Percentiles rank a stretch among this genome's conserved stretches.
phyloP scores from a whole-genome alignment of 2,329 filamentous ascomycete species.

The Sporothrix brunneoviolacea region DNA sequence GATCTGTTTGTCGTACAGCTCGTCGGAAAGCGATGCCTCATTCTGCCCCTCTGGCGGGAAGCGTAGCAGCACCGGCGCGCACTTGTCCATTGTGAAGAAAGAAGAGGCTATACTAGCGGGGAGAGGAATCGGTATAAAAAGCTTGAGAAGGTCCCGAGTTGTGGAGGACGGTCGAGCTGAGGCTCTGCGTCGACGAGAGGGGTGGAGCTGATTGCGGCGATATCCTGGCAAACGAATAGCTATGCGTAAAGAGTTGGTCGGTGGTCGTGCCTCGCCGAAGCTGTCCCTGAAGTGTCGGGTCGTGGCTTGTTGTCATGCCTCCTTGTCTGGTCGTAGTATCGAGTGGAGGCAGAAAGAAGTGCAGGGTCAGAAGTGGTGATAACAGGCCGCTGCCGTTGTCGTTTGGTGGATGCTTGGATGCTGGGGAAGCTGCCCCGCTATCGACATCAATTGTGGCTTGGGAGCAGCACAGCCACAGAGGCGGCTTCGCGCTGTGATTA shows the following conservation, averaged over 20 bases:
- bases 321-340: neutral
- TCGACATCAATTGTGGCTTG: neutral
- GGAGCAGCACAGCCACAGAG: neutral
- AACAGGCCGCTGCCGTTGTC: neutral
- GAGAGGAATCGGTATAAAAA: too few species aligned
- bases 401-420: neutral
- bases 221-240: too few species aligned
- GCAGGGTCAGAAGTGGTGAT: too few species aligned
- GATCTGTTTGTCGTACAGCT: conserved; percentile 35
- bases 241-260: too few species aligned
- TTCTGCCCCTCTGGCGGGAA: conserved; percentile 32
- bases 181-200: too few species aligned
- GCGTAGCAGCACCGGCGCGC: conserved; percentile 32
- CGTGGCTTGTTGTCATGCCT: neutral
- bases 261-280: too few species aligned
- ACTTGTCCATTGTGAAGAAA: conserved; percentile 31
- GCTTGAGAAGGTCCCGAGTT: too few species aligned
- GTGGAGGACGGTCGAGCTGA: too few species aligned
- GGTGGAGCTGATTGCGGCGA: too few species aligned
- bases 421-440: conserved; percentile 3
- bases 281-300: neutral
- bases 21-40: conserved; percentile 21
- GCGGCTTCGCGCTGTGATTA: too few species aligned
- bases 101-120: too few species aligned
- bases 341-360: too few species aligned